These are phyloP conservation scores for Beauveria asiatica DNA, from an alignment of 2,329 filamentous ascomycete genomes.

Conservation along the genomic window DNA sequence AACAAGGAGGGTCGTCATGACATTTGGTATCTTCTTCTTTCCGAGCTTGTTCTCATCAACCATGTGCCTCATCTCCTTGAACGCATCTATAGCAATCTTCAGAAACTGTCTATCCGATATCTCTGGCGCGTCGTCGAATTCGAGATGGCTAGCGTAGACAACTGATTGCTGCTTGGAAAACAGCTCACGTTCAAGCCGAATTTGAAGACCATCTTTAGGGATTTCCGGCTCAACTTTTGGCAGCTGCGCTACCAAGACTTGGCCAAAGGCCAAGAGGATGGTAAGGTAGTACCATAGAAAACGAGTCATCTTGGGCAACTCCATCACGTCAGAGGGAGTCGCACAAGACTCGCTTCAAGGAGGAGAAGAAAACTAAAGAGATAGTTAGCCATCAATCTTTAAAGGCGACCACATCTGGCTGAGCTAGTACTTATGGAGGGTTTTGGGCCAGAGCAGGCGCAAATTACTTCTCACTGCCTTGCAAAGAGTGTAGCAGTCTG, in stretches of 20 bases:
- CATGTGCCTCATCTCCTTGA: not conserved
- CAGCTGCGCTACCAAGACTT: not conserved
- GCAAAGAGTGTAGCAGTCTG: not conserved
- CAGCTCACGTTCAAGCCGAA: not conserved
- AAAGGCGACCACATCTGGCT: not conserved
- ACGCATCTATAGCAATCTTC: not conserved
- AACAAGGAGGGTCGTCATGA: not conserved
- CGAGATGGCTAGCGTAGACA: not conserved
- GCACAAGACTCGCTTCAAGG: not conserved
- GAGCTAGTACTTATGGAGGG: not conserved
- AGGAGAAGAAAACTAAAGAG: not conserved
- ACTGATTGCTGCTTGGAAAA: not conserved
- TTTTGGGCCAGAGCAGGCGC: not conserved
- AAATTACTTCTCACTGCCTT: not conserved
- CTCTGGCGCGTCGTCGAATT: not conserved
- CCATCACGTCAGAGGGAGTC: not conserved
- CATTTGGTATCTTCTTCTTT: not conserved
- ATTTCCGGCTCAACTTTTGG: not conserved
- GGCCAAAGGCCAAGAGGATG: not conserved
- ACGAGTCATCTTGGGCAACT: not conserved
- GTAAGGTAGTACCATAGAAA: not conserved
- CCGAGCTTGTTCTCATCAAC: not conserved
- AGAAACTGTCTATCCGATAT: not conserved
- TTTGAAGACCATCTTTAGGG: not conserved
- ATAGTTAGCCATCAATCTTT: not conserved